Percentiles rank a stretch among this genome's conserved stretches.
These are phyloP conservation scores for Chiua virens DNA, from an alignment of 768 basidiomycete species.

Conservation along the genomic window DNA sequence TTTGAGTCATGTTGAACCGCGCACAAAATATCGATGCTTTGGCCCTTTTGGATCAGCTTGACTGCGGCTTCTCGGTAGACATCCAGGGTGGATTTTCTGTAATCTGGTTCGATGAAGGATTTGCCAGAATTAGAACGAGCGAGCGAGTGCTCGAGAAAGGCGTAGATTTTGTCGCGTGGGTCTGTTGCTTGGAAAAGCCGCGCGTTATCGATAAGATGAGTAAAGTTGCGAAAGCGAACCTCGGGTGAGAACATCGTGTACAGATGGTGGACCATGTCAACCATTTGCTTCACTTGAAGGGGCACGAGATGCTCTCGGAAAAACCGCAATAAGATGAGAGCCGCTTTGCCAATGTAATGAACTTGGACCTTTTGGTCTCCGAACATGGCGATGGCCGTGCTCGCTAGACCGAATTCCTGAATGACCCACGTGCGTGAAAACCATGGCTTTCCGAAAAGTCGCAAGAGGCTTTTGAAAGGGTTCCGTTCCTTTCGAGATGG, in stretches of 20 bases:
- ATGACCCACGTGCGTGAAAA: neutral
- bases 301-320: slow-evolving; percentile 1
- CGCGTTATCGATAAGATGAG: slow-evolving; percentile 3
- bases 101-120: slow-evolving; percentile 1
- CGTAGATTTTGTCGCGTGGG: slow-evolving; percentile 8
- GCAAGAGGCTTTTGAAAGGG: neutral
- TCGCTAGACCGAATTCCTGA: slow-evolving; percentile 7
- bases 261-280: slow-evolving; percentile 1
- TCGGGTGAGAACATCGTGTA: slow-evolving; percentile 2
- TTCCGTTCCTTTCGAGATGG: neutral
- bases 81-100: slow-evolving; percentile 1
- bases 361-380: neutral
- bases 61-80: slow-evolving; percentile 1
- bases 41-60: neutral
- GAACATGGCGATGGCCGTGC: neutral
- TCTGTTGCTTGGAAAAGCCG: slow-evolving; percentile 7
- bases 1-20: neutral
- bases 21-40: slow-evolving; percentile 5
- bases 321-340: neutral
- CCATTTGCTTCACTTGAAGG: neutral
- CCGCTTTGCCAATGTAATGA: neutral
- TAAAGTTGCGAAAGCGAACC: neutral
- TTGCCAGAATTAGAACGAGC: neutral
- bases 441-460: neutral
- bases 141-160: slow-evolving; percentile 3